Conservation (phyloP, 2,329 filamentous ascomycete genomes). For the Pseudopithomyces maydicus region DNA sequence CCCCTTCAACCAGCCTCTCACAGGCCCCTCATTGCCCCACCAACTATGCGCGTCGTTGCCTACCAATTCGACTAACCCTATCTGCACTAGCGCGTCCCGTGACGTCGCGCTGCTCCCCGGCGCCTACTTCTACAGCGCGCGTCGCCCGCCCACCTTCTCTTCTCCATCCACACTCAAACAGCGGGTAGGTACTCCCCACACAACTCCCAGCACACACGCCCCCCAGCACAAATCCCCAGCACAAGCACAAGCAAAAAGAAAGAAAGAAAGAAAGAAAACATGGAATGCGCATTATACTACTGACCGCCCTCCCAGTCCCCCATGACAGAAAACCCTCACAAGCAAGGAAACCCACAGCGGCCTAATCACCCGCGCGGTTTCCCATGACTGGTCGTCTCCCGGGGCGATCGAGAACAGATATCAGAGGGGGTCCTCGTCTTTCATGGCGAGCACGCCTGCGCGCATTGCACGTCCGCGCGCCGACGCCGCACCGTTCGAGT, state of each 20-base stretch:
- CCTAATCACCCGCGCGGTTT: conserved; percentile 16
- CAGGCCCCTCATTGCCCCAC: too few species aligned
- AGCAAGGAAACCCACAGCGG: conserved; percentile 11
- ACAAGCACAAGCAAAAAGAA: too few species aligned
- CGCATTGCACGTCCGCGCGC: background rate
- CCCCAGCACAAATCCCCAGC: background rate
- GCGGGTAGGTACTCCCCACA: conserved; percentile 14
- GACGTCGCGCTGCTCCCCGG: conserved; percentile 15
- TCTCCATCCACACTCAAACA: conserved; percentile 10
- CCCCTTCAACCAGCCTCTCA: too few species aligned
- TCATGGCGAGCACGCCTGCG: conserved; percentile 10
- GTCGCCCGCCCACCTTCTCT: conserved; percentile 9
- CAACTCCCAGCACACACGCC: background rate
- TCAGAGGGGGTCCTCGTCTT: conserved; percentile 22
- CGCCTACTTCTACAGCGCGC: conserved; percentile 2
- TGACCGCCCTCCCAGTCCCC: conserved; percentile 13
- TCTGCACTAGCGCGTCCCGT: background rate
- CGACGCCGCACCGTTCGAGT: background rate
- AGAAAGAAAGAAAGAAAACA: too few species aligned
- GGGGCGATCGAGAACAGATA: conserved; percentile 22
- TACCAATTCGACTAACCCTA: background rate
- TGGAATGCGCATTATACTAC: background rate
- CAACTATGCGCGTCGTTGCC: too few species aligned
- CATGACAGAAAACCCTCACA: conserved; percentile 20
- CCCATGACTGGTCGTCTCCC: conserved; percentile 5